These are phyloP conservation scores for Yarrowia sp. DNA, from an alignment of 805 yeast genomes.

Conservation along the genomic window DNA sequence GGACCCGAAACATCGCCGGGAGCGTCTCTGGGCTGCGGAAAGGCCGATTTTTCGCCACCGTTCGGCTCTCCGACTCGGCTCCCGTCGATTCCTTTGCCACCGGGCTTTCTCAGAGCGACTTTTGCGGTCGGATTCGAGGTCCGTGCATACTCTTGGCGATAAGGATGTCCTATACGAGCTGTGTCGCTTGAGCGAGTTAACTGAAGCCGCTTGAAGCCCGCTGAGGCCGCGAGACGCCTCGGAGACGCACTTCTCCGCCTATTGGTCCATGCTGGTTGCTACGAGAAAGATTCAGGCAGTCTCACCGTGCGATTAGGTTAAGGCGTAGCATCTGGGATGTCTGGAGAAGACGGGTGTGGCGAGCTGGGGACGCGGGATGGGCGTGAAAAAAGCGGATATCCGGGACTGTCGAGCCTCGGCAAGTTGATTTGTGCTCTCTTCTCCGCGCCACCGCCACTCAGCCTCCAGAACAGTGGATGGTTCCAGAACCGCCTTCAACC, in stretches of 20 bases:
- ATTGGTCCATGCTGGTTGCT: not conserved
- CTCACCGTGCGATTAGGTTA: not conserved
- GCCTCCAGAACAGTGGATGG: not conserved
- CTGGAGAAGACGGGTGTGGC: not conserved
- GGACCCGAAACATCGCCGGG: not conserved
- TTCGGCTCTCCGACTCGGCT: not conserved
- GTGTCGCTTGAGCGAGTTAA: no score
- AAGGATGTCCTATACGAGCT: no score
- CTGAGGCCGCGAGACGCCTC: no score
- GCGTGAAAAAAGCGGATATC: not conserved
- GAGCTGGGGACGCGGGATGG: not conserved
- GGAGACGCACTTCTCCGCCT: not conserved
- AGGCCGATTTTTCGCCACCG: not conserved
- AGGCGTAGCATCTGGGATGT: conserved; percentile 7
- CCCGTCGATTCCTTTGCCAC: not conserved
- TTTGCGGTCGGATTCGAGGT: no score
- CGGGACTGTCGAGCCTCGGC: not conserved
- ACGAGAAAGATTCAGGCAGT: not conserved
- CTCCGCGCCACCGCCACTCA: conserved; percentile 11
- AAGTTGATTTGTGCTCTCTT: not conserved
- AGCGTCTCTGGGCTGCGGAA: not conserved
- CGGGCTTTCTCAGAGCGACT: no score
- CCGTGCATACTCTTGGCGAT: no score
- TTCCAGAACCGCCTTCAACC: conserved; percentile 24
- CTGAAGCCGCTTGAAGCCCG: no score